Base-by-base conservation (phyloP, 768 basidiomycete genomes). In the Porpolomopsis calyptriformis region DNA sequence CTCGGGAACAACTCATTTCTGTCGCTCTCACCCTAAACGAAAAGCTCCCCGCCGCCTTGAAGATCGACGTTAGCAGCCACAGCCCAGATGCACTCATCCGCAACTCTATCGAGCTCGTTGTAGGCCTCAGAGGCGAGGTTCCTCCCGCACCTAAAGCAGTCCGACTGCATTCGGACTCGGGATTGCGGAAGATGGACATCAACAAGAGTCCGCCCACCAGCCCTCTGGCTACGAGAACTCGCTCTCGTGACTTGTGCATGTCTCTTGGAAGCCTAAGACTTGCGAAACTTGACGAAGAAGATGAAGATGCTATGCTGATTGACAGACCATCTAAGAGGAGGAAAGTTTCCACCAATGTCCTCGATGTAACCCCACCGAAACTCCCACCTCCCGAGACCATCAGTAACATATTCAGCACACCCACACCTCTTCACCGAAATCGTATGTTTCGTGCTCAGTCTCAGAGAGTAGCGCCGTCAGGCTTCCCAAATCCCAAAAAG, bases 21-120 rank as follows among this genome's bases (percentile, higher is more conserved):
- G 80, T 80, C 12, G 82, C 79, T 4, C 51, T 53, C 12, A 52
- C 64, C 7, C 68, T 86, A 38, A 86, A 86, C 57, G 64, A 55
- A 11, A 72, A 70, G 29, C 66, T 85, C 1, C 82, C 83, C 2
- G 55, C 46, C 35, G 68, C 63, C 0, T 57, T 79, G 53, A 68
- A 64, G 18, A 81, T 85, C 45, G 66, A 71, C 44, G 55, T 60
- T 19, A 55, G 60, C 33, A 63, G 64, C n/a, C 50, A 53, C 9
- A 61, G 69, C 51, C 55, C 65, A 10, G 67, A 69, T 29, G 57
- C 57, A 9, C 64, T 67, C 41, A 74, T 86, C 46, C 72, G 76
- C 29, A 60, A 62, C 45, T 66, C 66, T 7, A 74, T 86, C 47
- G 82, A 84, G 55, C 62, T 70, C 31, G 45, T 84, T 36, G 79